These are phyloP conservation scores for Tylopilus balloui DNA, from an alignment of 768 basidiomycete genomes.

Conservation along the genomic window DNA sequence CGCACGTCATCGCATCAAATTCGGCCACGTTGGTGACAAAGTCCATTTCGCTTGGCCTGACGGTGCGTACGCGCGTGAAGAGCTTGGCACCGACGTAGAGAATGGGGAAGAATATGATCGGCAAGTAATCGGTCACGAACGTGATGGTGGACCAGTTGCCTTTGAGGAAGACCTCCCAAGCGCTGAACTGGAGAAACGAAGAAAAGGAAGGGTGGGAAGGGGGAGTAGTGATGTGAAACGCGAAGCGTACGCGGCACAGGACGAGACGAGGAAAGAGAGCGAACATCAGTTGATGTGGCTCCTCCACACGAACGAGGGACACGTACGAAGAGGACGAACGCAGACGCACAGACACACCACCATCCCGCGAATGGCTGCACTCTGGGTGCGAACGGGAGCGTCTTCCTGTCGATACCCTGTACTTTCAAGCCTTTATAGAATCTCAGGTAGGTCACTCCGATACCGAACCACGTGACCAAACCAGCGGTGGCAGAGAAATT, in stretches of 20 bases:
- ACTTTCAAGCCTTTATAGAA: conserved; percentile 43
- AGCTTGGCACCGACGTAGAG: conserved; percentile 36
- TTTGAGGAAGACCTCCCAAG: conserved; percentile 40
- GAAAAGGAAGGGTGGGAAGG: too few species aligned
- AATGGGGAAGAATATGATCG: conserved; percentile 44
- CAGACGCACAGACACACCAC: conserved; percentile 30
- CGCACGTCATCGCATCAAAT: conserved; percentile 30
- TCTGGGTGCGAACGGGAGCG: conserved; percentile 42
- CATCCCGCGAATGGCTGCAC: conserved; percentile 43
- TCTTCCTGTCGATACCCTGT: conserved; percentile 46
- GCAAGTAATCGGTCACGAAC: conserved; percentile 43
- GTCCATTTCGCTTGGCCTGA: conserved; percentile 24
- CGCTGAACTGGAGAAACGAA: conserved; percentile 32
- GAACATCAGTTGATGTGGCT: background rate
- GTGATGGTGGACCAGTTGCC: conserved; percentile 35
- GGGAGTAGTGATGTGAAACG: too few species aligned
- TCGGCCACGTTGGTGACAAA: conserved; percentile 25
- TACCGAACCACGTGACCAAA: conserved; percentile 42
- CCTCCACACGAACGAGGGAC: background rate
- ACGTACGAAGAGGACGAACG: conserved; percentile 36
- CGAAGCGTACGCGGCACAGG: background rate
- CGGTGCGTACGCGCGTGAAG: conserved; percentile 8
- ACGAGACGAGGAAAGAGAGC: too few species aligned
- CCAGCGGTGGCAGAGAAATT: conserved; percentile 37
- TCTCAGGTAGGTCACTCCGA: conserved; percentile 43